Evolutionary conservation across 2,329 filamentous ascomycete species (phyloP), one percentile per base, ranked within the genome.

Genomic region (Lasiodiplodia hormozganensis): DNA sequence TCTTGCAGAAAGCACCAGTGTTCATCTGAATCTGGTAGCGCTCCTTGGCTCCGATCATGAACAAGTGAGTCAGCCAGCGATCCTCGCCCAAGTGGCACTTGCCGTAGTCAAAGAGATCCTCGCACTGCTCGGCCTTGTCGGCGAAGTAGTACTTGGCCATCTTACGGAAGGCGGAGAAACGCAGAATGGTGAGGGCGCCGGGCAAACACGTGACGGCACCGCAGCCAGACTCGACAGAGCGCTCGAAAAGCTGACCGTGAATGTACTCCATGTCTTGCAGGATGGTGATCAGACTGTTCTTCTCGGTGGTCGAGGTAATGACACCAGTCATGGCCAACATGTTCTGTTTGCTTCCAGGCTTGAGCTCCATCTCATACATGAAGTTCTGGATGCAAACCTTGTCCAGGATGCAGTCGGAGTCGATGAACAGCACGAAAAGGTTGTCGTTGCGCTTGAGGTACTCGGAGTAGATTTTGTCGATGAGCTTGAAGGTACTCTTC

Each of bases 141-240:
- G 94, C 94, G 79, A 99, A 99, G 82, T 99, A 98, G 82, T 97
- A 97, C 77, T 96, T 97, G 76, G 95, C 93, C 94, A 99, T 97
- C 76, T 92, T 91, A 69, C 94, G 88, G 81, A 99, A 98, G 5
- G 96, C 96, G 2, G 95, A 97, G 81, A 97, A 97, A 65, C 96
- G 92, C 66, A 99, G 84, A 83, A 97, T 97, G 0, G 95, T 98
- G 73, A 98, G 82, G n/a, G 95, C 95, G 34, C 96, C 95, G 0
- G 96, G 96, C 58, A 99, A 85, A 79, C 95, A 99, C 40, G 95
- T 98, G 58, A 99, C 95, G 6, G 95, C 89, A 65, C 95, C 95
- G 77, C 95, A 97, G 8, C 92, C 93, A 5, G 95, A 97, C 77
- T 99, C 95, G 38, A 98, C 94, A 0, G 94, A 96, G 68, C 95